These are phyloP conservation scores for Cyamopsis tetragonoloba DNA, from an alignment of 306 rosid species.

Conservation along the genomic window DNA sequence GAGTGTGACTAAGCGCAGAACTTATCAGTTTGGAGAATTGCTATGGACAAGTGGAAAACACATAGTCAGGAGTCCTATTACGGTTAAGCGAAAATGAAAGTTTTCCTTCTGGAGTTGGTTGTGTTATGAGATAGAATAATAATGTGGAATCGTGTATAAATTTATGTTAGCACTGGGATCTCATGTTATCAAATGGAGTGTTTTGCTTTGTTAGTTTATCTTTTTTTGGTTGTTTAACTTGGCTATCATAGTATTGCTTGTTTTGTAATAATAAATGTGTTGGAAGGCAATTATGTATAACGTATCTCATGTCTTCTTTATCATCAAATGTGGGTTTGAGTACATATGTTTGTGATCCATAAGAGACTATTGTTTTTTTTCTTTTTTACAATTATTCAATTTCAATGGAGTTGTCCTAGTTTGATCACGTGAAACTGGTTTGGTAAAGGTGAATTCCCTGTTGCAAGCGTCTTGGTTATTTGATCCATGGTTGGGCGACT, in stretches of 20 bases:
- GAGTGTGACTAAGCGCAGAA: neutral
- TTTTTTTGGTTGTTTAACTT: neutral
- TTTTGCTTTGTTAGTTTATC: neutral
- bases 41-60: constrained; percentile 22
- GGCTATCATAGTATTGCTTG: neutral
- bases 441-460: neutral
- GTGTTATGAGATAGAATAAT: neutral
- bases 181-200: neutral
- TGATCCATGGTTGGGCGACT: constrained; percentile 29
- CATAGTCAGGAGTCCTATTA: constrained; percentile 20
- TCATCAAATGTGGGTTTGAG: neutral
- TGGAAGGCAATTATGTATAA: neutral
- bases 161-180: neutral
- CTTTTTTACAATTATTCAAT: too few relatives aligned
- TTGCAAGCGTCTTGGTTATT: constrained; percentile 15
- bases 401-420: constrained; percentile 24
- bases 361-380: too few relatives aligned
- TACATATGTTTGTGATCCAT: neutral
- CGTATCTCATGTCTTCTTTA: neutral
- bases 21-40: constrained; percentile 3
- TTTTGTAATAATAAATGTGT: neutral
- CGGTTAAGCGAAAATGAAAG: neutral
- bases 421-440: neutral
- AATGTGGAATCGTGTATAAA: neutral
- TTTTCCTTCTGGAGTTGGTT: neutral